phyloP scores from a whole-genome alignment of 2,329 filamentous ascomycete species.

The Cytospora chrysosperma region DNA sequence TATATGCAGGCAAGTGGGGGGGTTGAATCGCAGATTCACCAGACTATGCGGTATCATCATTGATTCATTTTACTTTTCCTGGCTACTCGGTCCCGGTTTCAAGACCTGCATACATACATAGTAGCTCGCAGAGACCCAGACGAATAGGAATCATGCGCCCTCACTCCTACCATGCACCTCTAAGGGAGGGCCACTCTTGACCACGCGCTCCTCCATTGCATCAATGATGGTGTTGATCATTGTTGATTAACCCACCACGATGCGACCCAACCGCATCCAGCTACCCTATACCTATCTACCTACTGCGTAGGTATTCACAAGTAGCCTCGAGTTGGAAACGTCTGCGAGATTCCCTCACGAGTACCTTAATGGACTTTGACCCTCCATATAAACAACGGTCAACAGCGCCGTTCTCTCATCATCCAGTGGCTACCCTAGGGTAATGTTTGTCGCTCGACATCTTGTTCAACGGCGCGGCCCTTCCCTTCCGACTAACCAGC shows the following conservation, averaged over 20 bases:
- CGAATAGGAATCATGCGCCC: background rate
- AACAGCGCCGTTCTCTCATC: background rate
- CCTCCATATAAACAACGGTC: constrained; percentile 4
- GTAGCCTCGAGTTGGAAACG: background rate
- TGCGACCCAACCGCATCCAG: background rate
- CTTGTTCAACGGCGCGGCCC: constrained; percentile 14
- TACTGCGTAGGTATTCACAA: background rate
- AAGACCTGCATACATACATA: too few species aligned
- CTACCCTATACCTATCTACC: background rate
- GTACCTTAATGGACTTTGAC: constrained; percentile 9
- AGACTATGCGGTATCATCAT: too few species aligned
- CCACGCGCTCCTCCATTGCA: background rate
- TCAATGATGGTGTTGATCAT: background rate
- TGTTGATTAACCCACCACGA: too few species aligned
- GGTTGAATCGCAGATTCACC: too few species aligned
- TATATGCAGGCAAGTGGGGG: too few species aligned
- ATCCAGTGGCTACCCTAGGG: too few species aligned
- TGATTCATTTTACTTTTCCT: too few species aligned
- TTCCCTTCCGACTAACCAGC: constrained; percentile 15
- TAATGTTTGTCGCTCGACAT: too few species aligned
- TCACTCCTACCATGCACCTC: constrained; percentile 1
- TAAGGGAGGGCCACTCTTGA: background rate
- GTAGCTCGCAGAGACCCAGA: constrained; percentile 6
- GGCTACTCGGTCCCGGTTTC: too few species aligned
- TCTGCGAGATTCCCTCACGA: background rate